Conservation (phyloP, 2,329 filamentous ascomycete species). For the Claviceps humidiphila region DNA sequence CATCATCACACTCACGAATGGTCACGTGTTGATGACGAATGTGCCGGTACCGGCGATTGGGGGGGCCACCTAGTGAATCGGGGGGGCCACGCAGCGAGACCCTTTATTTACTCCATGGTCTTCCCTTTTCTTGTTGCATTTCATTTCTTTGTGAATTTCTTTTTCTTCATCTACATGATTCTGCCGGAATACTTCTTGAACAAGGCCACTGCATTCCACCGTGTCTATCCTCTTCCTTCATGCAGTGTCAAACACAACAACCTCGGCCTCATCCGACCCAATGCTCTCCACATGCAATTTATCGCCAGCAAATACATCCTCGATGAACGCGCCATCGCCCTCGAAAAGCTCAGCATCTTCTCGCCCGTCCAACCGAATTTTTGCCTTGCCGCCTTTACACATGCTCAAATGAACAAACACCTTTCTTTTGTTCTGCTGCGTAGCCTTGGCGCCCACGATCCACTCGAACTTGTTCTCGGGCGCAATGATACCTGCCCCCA, state of each 20-base stretch:
- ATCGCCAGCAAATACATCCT: constrained; percentile 50
- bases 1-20: too few species aligned
- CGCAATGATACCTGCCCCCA: constrained; percentile 63
- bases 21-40: too few species aligned
- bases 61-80: too few species aligned
- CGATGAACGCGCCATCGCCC: constrained; percentile 71
- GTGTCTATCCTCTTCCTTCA: not conserved
- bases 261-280: constrained; percentile 55
- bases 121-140: too few species aligned
- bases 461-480: constrained; percentile 56
- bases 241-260: constrained; percentile 53
- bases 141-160: not conserved
- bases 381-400: constrained; percentile 62
- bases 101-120: too few species aligned
- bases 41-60: too few species aligned
- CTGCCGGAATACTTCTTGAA: not conserved
- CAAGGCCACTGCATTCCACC: not conserved
- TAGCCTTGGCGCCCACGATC: constrained; percentile 49
- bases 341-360: constrained; percentile 54
- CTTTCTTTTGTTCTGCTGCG: constrained; percentile 46
- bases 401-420: constrained; percentile 72
- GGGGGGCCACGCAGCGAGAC: too few species aligned
- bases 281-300: constrained; percentile 52
- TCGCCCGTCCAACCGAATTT: constrained; percentile 52
- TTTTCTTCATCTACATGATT: too few species aligned